Base-by-base conservation (phyloP, 2,329 filamentous ascomycete genomes). In the Claviceps digitariae region DNA sequence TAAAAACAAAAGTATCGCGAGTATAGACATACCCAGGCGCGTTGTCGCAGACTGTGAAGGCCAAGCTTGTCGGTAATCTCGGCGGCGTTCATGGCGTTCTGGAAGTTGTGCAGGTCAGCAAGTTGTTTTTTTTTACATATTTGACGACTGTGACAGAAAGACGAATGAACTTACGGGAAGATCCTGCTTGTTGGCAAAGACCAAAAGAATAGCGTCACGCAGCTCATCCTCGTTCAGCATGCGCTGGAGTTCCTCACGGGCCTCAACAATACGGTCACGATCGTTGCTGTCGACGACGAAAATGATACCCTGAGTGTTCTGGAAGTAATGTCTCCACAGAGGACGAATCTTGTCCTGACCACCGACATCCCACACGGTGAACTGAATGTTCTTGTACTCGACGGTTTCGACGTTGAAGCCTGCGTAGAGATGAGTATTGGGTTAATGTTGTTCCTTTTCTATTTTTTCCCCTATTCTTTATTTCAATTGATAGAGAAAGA, bases 131-230 rank as follows among this genome's bases (percentile, higher is more conserved):
- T 48, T 12, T n/a, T 20, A 4, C 27, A 15, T 4, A 23, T 17
- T 13, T 27, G 29, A n/a, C 9, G 44, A 47, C 25, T n/a, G 13
- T 4, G 9, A n/a, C 8, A 21, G 25, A 9, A 52, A 53, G 41
- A 40, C 52, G 55, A 43, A 27, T 13, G 3, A 9, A 80, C 90
- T 72, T 79, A 96, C 93, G 64, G 86, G 86, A 73, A 97, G 78
- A 90, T 98, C 93, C 81, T 98, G 93, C 82, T 98, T 98, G 84
- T 98, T 98, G 75, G 93, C 93, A 68, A 98, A 98, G 67, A 98
- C 91, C 66, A 98, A 77, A 64, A 98, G 82, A 65, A 96, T 84
- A 62, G 93, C 93, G 71, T 98, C 93, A 71, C 91, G 87, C 73
- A 98, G 89, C 79, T 98, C 93, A 63, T 95, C 87, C 75, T 98